Evolutionary conservation across 768 basidiomycete species (phyloP).

Genomic region (Gyrodon lividus): DNA sequence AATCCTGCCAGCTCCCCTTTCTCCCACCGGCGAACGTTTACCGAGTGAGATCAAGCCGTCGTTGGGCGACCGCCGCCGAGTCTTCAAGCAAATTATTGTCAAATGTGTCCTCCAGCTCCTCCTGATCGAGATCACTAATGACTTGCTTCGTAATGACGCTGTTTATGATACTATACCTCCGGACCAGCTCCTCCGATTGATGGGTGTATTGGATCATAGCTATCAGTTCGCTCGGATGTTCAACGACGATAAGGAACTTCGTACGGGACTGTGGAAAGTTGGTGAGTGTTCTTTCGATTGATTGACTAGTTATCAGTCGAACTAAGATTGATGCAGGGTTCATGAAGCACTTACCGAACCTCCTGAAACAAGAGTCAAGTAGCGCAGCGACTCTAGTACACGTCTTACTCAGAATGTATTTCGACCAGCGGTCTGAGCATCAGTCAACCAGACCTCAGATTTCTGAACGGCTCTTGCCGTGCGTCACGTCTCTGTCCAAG

Average conservation of each 20-base stretch:
- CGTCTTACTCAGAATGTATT: constrained; percentile 90
- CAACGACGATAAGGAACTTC: constrained; percentile 96
- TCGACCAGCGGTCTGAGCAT: constrained; percentile 85
- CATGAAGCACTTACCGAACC: constrained; percentile 98
- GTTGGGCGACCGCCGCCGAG: constrained; percentile 68
- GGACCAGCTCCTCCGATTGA: constrained; percentile 86
- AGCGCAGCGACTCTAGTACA: constrained; percentile 94
- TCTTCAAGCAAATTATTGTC: constrained; percentile 98
- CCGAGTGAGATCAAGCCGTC: constrained; percentile 51
- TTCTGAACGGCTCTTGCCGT: constrained; percentile 70
- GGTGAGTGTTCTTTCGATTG: constrained; percentile 54
- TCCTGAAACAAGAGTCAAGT: constrained; percentile 97
- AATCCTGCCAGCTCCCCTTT: constrained; percentile 86
- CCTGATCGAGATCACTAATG: constrained; percentile 96
- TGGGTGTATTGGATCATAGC: constrained; percentile 94
- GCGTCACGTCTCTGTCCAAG: constrained; percentile 20
- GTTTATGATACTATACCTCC: constrained; percentile 95
- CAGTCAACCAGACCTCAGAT: constrained; percentile 82
- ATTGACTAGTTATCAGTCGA: not conserved
- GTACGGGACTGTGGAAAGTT: constrained; percentile 99
- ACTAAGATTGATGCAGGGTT: constrained; percentile 62
- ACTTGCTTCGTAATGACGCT: constrained; percentile 86
- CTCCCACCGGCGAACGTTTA: constrained; percentile 61
- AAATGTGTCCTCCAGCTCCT: constrained; percentile 98
- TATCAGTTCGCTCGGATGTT: constrained; percentile 97